These are phyloP conservation scores for Ophiostoma sp. DNA, from an alignment of 2,329 filamentous ascomycete genomes.

Conservation along the genomic window DNA sequence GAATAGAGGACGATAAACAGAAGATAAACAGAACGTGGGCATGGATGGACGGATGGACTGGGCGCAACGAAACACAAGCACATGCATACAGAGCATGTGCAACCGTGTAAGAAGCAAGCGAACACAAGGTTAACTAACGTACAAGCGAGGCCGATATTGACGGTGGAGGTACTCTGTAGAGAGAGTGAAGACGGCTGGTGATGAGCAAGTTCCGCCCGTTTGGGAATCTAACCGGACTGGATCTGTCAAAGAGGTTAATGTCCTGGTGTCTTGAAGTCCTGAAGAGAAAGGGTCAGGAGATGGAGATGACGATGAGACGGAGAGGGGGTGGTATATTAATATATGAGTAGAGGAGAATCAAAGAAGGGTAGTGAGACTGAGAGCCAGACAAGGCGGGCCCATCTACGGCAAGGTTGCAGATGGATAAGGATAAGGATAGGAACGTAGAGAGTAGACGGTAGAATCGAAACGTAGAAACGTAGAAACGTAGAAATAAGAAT, in stretches of 20 bases:
- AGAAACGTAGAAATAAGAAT: slow-evolving; percentile 15
- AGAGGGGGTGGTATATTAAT: background rate
- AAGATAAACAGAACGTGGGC: background rate
- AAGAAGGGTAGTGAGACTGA: background rate
- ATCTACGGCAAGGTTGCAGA: slow-evolving; percentile 24
- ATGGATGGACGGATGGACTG: background rate
- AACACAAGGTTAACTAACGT: background rate
- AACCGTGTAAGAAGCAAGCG: background rate
- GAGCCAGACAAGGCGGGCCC: slow-evolving; percentile 13
- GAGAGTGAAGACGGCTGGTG: background rate
- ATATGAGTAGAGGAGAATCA: background rate
- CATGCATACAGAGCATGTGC: background rate
- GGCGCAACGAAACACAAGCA: background rate
- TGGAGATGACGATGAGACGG: background rate
- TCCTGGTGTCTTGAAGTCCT: slow-evolving; percentile 1
- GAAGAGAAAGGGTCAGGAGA: background rate
- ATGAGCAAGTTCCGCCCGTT: slow-evolving; percentile 16
- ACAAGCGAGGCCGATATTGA: background rate
- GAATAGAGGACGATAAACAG: background rate
- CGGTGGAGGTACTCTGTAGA: background rate
- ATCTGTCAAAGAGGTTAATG: slow-evolving; percentile 17
- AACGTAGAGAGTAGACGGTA: background rate
- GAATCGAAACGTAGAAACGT: background rate
- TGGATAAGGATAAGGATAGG: slow-evolving; percentile 18
- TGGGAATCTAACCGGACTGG: slow-evolving; percentile 19